These are phyloP conservation scores for Pseudocercospora vitis DNA, from an alignment of 2,329 filamentous ascomycete species.

Conservation along the genomic window DNA sequence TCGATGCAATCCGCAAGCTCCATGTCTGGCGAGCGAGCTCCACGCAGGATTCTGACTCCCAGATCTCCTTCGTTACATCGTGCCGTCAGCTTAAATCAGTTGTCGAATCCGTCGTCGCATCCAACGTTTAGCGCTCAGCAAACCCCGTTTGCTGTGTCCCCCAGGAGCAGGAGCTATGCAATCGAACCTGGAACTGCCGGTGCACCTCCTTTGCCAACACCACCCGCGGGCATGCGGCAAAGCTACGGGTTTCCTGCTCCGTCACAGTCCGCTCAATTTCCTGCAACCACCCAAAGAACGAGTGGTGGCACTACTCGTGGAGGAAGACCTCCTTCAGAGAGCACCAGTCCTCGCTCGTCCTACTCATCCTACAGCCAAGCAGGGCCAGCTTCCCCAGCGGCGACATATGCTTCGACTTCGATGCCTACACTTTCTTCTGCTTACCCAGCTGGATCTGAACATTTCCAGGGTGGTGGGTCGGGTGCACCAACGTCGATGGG, in stretches of 20 bases:
- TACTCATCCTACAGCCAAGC: conserved; percentile 48
- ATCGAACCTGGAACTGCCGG: conserved; percentile 48
- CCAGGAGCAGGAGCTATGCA: conserved; percentile 44
- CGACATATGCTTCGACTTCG: conserved; percentile 25
- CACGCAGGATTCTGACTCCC: conserved; percentile 57
- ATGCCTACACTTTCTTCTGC: conserved; percentile 27
- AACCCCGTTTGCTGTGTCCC: conserved; percentile 49
- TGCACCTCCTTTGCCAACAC: conserved; percentile 49
- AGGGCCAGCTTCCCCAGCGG: conserved; percentile 38
- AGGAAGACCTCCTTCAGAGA: conserved; percentile 32
- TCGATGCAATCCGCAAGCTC: conserved; percentile 16
- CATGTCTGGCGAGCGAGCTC: conserved; percentile 15
- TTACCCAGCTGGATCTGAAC: conserved; percentile 17
- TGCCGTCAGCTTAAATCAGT: conserved; percentile 51
- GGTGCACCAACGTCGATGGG: conserved; percentile 10
- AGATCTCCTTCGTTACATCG: conserved; percentile 56
- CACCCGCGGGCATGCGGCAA: conserved; percentile 41
- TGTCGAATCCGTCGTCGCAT: conserved; percentile 42
- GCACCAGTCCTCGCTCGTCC: conserved; percentile 50
- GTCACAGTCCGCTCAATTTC: conserved; percentile 37
- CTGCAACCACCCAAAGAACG: conserved; percentile 42
- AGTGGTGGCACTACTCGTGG: conserved; percentile 30
- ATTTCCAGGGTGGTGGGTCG: conserved; percentile 12
- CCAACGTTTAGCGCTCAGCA: conserved; percentile 52
- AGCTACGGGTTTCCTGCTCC: conserved; percentile 40